Evolutionary conservation across 2,329 filamentous ascomycete species (phyloP).

Genomic region (Penicillium brasilianum): DNA sequence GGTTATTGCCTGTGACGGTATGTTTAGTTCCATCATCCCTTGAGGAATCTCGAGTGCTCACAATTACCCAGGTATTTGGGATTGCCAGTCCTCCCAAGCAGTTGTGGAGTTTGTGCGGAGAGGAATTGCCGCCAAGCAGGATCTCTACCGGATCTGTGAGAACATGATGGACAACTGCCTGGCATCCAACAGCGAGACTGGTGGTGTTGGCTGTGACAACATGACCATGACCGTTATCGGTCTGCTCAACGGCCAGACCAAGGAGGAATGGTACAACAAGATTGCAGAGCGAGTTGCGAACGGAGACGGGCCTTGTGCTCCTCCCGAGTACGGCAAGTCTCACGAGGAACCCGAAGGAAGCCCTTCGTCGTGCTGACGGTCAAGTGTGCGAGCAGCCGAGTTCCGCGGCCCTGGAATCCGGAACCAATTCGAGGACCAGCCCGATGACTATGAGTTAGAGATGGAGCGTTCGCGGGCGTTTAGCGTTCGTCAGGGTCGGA

Average conservation of each 20-base stretch:
- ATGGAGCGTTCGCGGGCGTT: constrained; percentile 66
- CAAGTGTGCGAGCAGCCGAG: constrained; percentile 65
- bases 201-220: constrained; percentile 97
- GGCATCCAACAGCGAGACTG: constrained; percentile 95
- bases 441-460: constrained; percentile 59
- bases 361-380: constrained; percentile 50
- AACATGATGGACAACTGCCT: constrained; percentile 99
- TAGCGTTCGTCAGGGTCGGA: constrained; percentile 76
- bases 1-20: constrained; percentile 90
- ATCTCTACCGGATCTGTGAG: constrained; percentile 92
- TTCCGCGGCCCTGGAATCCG: constrained; percentile 83
- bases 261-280: constrained; percentile 98
- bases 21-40: constrained; percentile 39
- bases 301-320: constrained; percentile 96
- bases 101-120: constrained; percentile 96
- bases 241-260: constrained; percentile 86
- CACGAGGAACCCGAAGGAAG: constrained; percentile 48
- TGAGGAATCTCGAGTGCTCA: constrained; percentile 2
- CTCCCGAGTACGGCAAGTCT: constrained; percentile 97
- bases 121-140: constrained; percentile 95
- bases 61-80: constrained; percentile 82
- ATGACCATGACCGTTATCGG: constrained; percentile 97
- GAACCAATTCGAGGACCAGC: constrained; percentile 81
- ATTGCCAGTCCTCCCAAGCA: constrained; percentile 97
- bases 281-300: constrained; percentile 92